A percentile compares a stretch with the other conserved stretches of the same genome.
phyloP scores from a whole-genome alignment of 345 rosid species.

The sweet orange (Citrus sinensis) region DVS_A1.0 CM039167.1:4111001-4111500 shows the following conservation, averaged over 20 bases:
- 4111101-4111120: constrained; percentile 63
- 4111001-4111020: constrained; percentile 50
- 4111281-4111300: constrained; percentile 12
- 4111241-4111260: constrained; percentile 98
- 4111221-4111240: constrained; percentile 91
- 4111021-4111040: constrained; percentile 64
- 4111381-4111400: not conserved
- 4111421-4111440: not conserved
- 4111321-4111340: not conserved
- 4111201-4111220: constrained; percentile 78
- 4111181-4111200: constrained; percentile 76
- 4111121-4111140: constrained; percentile 20
- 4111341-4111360: not conserved
- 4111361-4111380: not conserved
- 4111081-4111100: constrained; percentile 79
- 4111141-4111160: not conserved
- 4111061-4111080: constrained; percentile 60
- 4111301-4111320: not conserved
- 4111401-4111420: not conserved
- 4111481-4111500: not conserved
- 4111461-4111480: not conserved
- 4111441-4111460: not conserved
- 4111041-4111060: constrained; percentile 55
- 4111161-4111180: constrained; percentile 11
- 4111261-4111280: constrained; percentile 86